Base-by-base conservation (phyloP, 2,329 filamentous ascomycete genomes). In the Arachnomyces sp. region DNA sequence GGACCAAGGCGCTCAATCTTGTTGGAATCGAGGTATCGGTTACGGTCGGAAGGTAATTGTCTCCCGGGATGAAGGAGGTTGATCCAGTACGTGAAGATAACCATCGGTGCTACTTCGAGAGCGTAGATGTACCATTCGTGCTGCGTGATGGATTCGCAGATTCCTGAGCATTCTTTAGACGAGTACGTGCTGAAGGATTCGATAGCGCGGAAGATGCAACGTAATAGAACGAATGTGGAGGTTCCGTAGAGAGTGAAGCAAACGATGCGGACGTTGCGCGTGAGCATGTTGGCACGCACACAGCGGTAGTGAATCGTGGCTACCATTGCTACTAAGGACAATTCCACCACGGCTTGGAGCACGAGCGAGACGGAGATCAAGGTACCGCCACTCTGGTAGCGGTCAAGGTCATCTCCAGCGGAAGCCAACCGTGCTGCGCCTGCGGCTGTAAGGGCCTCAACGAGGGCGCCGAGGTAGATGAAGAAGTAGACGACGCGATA, bases 71-170 rank as follows among this genome's bases (percentile, higher is more conserved):
- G 61, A 18, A 63, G 44, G n/a, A 61, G 11, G 16, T 60, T 62
- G 7, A 64, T 44, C 57, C 57, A 63, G 16, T 50, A 55, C 1
- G 56, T 60, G 17, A 56, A 63, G 1, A 64, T 36, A 11, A 61
- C 45, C 53, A 64, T 62, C 0, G 56, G 57, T 1, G 57, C 59
- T 2, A 55, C 55, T 39, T 65, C 61, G 38, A 64, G 62, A 9
- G 47, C 54, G 41, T 57, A 64, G 6, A 65, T 42, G 21, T 56
- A 64, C 61, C 61, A 65, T 33, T 64, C 61, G 16, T 63, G 45
- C 12, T 44, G 52, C 7, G 55, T 46, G 8, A 61, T 45, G 2
- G 51, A 29, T 4, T 49, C 49, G 40, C 58, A 63, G 28, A 48
- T 41, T 28, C 47, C 39, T 16, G 38, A 36, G 28, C 54, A 59